Conservation (phyloP, 345 rosid genomes). For the Eucalyptus fibrosa region DNA sequence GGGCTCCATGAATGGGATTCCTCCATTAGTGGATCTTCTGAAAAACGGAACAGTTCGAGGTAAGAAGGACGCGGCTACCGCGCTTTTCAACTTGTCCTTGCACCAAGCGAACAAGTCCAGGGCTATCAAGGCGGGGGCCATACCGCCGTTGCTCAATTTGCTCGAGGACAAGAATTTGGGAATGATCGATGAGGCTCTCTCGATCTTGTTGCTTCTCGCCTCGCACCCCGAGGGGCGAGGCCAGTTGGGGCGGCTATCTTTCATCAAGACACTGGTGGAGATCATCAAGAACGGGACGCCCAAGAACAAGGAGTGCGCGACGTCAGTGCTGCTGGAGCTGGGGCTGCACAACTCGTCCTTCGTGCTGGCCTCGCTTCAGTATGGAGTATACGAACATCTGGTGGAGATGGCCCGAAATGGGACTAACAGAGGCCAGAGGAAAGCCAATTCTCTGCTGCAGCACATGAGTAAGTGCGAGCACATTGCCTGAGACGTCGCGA, state of each 20-base stretch:
- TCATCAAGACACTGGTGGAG: constrained; percentile 35
- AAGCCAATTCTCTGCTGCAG: constrained; percentile 47
- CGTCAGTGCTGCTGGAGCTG: constrained; percentile 40
- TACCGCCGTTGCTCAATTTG: constrained; percentile 28
- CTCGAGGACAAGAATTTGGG: constrained; percentile 31
- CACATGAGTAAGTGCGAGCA: constrained; percentile 54
- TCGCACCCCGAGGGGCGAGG: constrained; percentile 28
- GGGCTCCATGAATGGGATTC: constrained; percentile 36
- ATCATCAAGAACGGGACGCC: constrained; percentile 39
- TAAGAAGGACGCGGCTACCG: constrained; percentile 62
- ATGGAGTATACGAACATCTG: constrained; percentile 39
- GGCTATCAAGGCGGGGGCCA: constrained; percentile 42
- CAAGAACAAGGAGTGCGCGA: constrained; percentile 55
- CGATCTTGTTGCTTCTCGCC: constrained; percentile 40
- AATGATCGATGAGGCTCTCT: constrained; percentile 56
- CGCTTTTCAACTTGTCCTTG: constrained; percentile 45
- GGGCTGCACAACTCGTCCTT: constrained; percentile 27
- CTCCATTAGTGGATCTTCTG: constrained; percentile 40
- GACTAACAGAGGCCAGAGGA: constrained; percentile 46
- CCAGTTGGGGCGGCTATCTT: constrained; percentile 20
- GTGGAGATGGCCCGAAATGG: constrained; percentile 30
- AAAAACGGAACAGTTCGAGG: constrained; percentile 41
- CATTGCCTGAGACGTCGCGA: constrained; percentile 8
- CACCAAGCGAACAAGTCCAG: constrained; percentile 43
- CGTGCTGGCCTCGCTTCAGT: constrained; percentile 36